A percentile compares a stretch with the other conserved stretches of the same genome.
These are phyloP conservation scores for Mortierella sp. DNA, from an alignment of 371 early-diverging fungal species.

Conservation along the genomic window DNA sequence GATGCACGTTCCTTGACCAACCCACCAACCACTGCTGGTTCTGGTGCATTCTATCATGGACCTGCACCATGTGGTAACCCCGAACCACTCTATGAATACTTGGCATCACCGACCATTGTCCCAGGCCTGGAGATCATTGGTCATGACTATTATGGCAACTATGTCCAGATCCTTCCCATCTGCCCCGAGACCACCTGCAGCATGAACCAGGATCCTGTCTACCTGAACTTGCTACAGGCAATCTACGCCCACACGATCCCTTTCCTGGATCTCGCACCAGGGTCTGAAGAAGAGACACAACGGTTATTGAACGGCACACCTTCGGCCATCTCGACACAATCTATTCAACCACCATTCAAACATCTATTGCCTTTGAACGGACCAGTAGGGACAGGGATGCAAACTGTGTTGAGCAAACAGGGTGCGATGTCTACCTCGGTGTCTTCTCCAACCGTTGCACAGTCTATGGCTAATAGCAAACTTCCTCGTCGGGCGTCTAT, in stretches of 20 bases:
- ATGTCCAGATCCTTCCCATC: slow-evolving; percentile 51
- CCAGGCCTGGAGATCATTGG: slow-evolving; percentile 53
- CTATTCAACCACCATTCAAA: slow-evolving; percentile 48
- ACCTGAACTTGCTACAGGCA: slow-evolving; percentile 45
- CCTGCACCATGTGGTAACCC: slow-evolving; percentile 52
- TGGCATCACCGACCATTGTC: slow-evolving; percentile 45
- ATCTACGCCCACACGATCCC: slow-evolving; percentile 52
- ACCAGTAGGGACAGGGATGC: neutral
- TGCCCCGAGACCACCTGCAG: slow-evolving; percentile 53
- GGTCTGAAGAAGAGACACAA: slow-evolving; percentile 42
- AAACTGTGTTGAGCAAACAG: neutral
- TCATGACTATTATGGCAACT: slow-evolving; percentile 47
- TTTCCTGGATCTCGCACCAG: slow-evolving; percentile 43
- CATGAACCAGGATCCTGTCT: slow-evolving; percentile 53
- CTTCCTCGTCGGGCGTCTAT: slow-evolving; percentile 28
- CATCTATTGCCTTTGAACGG: slow-evolving; percentile 28
- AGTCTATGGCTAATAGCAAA: slow-evolving; percentile 9
- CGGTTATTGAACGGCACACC: slow-evolving; percentile 27
- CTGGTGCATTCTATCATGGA: slow-evolving; percentile 24
- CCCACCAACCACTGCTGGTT: neutral
- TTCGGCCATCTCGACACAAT: slow-evolving; percentile 49
- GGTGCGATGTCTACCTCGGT: slow-evolving; percentile 19
- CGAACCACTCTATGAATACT: slow-evolving; percentile 45
- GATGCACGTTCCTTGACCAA: neutral
- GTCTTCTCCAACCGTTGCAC: slow-evolving; percentile 30